Evolutionary conservation across 441 rosid genomes (phyloP).

Genomic region (Flueggea neowawraea): DNA sequence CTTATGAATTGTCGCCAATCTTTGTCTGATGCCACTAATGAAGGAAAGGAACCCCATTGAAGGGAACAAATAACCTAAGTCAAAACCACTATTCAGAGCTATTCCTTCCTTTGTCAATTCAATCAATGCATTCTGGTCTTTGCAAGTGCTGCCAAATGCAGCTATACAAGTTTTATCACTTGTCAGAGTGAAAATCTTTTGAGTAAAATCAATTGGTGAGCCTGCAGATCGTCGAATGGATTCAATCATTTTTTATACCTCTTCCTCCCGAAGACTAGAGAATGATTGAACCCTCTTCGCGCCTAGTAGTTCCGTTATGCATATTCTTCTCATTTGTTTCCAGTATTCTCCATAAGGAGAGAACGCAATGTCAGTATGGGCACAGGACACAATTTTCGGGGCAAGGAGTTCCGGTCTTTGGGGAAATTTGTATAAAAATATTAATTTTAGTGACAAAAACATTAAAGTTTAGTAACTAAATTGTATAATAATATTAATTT

Average conservation of each 20-base stretch:
- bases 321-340: slow-evolving; percentile 20
- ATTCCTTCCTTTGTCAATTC: slow-evolving; percentile 3
- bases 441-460: no score
- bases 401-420: slow-evolving; percentile 19
- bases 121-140: slow-evolving; percentile 13
- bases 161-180: slow-evolving; percentile 14
- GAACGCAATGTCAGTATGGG: slow-evolving; percentile 18
- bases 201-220: slow-evolving; percentile 9
- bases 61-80: slow-evolving; percentile 19
- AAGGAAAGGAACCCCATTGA: slow-evolving; percentile 16
- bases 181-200: slow-evolving; percentile 6
- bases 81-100: slow-evolving; percentile 15
- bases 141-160: slow-evolving; percentile 18
- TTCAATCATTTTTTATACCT: slow-evolving; percentile 16
- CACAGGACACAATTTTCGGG: slow-evolving; percentile 7
- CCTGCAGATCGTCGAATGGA: background rate
- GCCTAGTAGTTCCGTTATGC: slow-evolving; percentile 16
- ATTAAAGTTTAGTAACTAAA: no score
- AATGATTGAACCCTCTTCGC: slow-evolving; percentile 18
- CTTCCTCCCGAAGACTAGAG: slow-evolving; percentile 13
- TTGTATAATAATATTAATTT: slow-evolving; percentile 6
- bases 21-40: slow-evolving; percentile 15
- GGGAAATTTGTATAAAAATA: slow-evolving; percentile 2
- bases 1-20: background rate
- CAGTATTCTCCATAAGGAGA: slow-evolving; percentile 17